Percentiles rank a stretch among this genome's conserved stretches.
Conservation (phyloP, 1,139 yeast species). For the Zygosaccharomyces sapae region DNA sequence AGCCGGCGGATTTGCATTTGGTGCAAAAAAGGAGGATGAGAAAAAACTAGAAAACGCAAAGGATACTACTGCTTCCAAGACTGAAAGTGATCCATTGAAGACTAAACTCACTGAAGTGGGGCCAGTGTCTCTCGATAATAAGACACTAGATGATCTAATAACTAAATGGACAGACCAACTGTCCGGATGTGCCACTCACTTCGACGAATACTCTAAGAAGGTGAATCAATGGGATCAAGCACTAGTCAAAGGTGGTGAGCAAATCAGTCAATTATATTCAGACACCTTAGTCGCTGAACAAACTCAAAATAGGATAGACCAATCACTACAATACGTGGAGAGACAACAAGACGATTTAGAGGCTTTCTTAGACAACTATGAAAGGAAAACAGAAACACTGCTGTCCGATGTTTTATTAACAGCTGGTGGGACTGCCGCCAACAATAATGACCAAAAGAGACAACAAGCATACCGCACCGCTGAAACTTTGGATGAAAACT, state of each 20-base stretch:
- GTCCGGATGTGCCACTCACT: conserved; percentile 65
- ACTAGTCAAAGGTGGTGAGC: conserved; percentile 79
- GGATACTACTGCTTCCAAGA: conserved; percentile 20
- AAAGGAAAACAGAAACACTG: conserved; percentile 70
- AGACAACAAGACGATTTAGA: conserved; percentile 92
- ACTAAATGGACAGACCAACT: conserved; percentile 90
- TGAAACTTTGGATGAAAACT: conserved; percentile 74
- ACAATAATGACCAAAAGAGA: conserved; percentile 67
- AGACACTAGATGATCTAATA: conserved; percentile 87
- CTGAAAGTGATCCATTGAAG: conserved; percentile 28
- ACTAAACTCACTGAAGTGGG: conserved; percentile 53
- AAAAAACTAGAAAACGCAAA: conserved; percentile 23
- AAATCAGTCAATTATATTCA: conserved; percentile 70
- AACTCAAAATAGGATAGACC: conserved; percentile 80
- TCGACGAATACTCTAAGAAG: conserved; percentile 70
- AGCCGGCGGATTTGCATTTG: conserved; percentile 16
- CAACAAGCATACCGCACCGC: conserved; percentile 89
- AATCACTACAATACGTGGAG: conserved; percentile 77
- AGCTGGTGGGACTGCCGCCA: conserved; percentile 26
- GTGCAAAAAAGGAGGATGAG: conserved; percentile 8
- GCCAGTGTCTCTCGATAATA: conserved; percentile 79
- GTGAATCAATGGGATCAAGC: conserved; percentile 83
- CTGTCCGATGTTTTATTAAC: conserved; percentile 42
- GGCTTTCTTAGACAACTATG: conserved; percentile 74
- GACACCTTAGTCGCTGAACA: conserved; percentile 82